Evolutionary conservation across 1,284 basidiomycete genomes (phyloP), one percentile per base, ranked within the genome.

Genomic region (Ceratobasidium sp.): DNA sequence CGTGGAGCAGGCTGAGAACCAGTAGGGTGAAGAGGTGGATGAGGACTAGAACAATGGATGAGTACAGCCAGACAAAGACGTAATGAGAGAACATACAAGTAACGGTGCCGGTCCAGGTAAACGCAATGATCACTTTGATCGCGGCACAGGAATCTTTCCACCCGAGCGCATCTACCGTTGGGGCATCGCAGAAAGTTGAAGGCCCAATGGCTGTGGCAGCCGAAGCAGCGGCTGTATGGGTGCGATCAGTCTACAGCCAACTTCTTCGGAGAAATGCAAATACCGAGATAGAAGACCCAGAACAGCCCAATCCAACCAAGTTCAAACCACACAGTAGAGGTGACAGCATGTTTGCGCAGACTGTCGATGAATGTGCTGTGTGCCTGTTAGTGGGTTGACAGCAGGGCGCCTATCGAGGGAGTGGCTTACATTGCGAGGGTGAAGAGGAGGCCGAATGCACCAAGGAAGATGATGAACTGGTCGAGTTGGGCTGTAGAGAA

Each of bases 231-330:
- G 64, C 64, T 69, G 23, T 23, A 36, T n/a, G n/a, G 60, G 21
- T 30, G 43, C 5, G 53, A 39, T 23, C 43, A 34, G 41, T 21
- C 41, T 28, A 59, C 45, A 60, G 53, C 18, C 28, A 41, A 30
- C 30, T 64, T 41, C 39, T 34, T 46, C 50, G 34, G 28, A 36
- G 36, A 34, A 55, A 30, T 39, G 21, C n/a, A 65, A 61, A 41
- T 70, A 74, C 73, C 67, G 41, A 74, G 55, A 57, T 74, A 69
- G 36, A 74, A 53, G 52, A 72, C 57, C 73, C 73, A 74, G 60
- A 70, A 60, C 57, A 74, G 39, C 16, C 53, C 61, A 39, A 74
- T 30, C 73, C 73, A 74, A 55, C 39, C n/a, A 43, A 67, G 67
- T 52, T 74, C 73, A 53, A 74, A 74, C 62, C 73, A 72, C n/a